Base-by-base conservation (phyloP, 306 rosid genomes). In the Gillenia trifoliata region DNA sequence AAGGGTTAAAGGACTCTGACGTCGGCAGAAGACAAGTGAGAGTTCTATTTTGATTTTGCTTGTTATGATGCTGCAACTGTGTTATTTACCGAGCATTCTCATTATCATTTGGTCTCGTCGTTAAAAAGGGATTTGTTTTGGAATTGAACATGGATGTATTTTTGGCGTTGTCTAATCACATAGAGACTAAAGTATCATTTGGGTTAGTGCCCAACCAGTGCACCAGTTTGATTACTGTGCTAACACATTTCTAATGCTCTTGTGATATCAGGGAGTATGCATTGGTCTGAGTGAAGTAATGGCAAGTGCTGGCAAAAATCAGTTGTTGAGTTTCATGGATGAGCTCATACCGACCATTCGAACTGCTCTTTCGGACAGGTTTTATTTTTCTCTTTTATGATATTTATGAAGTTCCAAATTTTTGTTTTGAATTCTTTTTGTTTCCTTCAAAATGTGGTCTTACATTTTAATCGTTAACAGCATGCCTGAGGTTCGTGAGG, bases 221-320 rank as follows among this genome's bases (percentile, higher is more conserved):
- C 43, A 19, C 15, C 49, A 43, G 57, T 50, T 31, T 54, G 33
- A 56, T 29, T 55, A 38, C 29, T 10, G 5, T 56, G 65, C 29
- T 59, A 11, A 26, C 56, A 38, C 38, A 17, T 73, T 79, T 64
- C n/a, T 74, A 34, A 34, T 28, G 26, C 72, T 40, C 64, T 49
- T 41, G 28, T 69, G 67, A 52, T 57, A 77, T 38, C 80, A 94
- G 99, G 99, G 99, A 77, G 97, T 94, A 52, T 94, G 99, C 86
- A 86, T 88, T 78, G 99, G 99, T 76, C 84, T 91, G 79, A 94
- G 99, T 81, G 99, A 94, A 87, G 99, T 94, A 80, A 94, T 94
- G 99, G 91, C 84, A 29, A 88, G 97, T 75, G 95, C 97, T 29
- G 97, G 89, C 11, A 94, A 87, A 86, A 92, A 90, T 78, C 99